phyloP scores from a whole-genome alignment of 2,329 filamentous ascomycete genomes.

The Pseudofabraea citricarpa region DNA sequence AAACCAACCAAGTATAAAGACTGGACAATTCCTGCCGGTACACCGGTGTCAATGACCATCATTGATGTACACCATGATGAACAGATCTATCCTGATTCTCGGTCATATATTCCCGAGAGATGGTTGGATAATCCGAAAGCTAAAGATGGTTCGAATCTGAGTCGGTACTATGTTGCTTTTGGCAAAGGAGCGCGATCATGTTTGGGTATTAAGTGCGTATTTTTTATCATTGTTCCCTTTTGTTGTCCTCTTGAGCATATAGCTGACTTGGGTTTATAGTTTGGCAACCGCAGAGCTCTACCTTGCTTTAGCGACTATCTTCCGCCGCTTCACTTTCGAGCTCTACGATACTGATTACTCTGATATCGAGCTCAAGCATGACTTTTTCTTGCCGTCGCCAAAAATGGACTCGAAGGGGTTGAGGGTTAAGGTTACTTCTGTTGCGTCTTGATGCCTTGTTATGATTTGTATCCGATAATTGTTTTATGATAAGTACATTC shows the following conservation, averaged over 20 bases:
- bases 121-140: constrained; percentile 30
- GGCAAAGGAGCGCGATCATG: constrained; percentile 35
- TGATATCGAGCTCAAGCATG: constrained; percentile 4
- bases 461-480: too few species aligned
- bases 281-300: constrained; percentile 12
- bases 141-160: constrained; percentile 15
- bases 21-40: constrained; percentile 14
- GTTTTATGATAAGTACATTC: too few species aligned
- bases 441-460: too few species aligned
- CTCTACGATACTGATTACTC: constrained; percentile 2
- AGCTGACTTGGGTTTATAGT: too few species aligned
- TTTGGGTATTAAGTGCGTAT: constrained; percentile 27
- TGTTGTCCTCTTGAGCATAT: too few species aligned
- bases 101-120: constrained; percentile 28
- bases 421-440: constrained; percentile 1
- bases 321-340: constrained; percentile 6
- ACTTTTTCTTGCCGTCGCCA: constrained; percentile 5
- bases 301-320: constrained; percentile 5
- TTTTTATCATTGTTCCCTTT: not conserved
- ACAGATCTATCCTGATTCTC: constrained; percentile 23
- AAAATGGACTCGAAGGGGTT: constrained; percentile 7
- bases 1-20: constrained; percentile 8
- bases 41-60: constrained; percentile 11
- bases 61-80: constrained; percentile 23
- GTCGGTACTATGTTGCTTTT: constrained; percentile 30